Evolutionary conservation across 139 green algal species (phyloP), one percentile per base, ranked within the genome.

Genomic region (Zygnema cylindricum): DNA sequence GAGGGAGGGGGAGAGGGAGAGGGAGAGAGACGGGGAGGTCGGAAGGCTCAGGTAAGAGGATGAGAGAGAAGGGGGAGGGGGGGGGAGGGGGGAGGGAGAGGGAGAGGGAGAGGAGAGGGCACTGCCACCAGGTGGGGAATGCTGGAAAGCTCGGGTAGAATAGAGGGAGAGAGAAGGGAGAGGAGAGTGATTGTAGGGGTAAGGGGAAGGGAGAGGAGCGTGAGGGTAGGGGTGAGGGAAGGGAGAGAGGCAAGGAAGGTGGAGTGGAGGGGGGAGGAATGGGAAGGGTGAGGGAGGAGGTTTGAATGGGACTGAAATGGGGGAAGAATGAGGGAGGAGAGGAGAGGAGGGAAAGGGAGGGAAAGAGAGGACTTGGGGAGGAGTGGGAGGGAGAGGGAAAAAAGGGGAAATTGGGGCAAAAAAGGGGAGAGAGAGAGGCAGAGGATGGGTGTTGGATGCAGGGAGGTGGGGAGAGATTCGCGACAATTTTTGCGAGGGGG

Each of bases 21-120:
- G 16, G 21, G 78, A 86, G 78, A 81, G 23, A 21, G 21, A 22
- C 16, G 21, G 16, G 63, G 78, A 86, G 78, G 22, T 86, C 54
- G 32, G 82, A 63, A 43, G 78, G 54, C 78, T 86, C 78, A 81
- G 21, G 73, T 81, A 40, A 81, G 73, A 43, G n/a, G n/a, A n/a
- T n/a, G n/a, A n/a, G n/a, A n/a, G n/a, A n/a, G n/a, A n/a, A n/a
- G n/a, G n/a, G n/a, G n/a, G n/a, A n/a, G n/a, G n/a, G n/a, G n/a
- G n/a, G n/a, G n/a, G n/a, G n/a, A n/a, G n/a, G n/a, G n/a, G n/a
- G n/a, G n/a, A n/a, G n/a, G n/a, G n/a, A n/a, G n/a, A n/a, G n/a
- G n/a, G n/a, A n/a, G n/a, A n/a, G n/a, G n/a, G n/a, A n/a, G n/a
- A n/a, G n/a, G 21, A 81, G 23, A 21, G 73, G 21, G 21, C n/a